Conservation (phyloP, 1,139 yeast genomes). For the Tardiomyces blankii region DNA sequence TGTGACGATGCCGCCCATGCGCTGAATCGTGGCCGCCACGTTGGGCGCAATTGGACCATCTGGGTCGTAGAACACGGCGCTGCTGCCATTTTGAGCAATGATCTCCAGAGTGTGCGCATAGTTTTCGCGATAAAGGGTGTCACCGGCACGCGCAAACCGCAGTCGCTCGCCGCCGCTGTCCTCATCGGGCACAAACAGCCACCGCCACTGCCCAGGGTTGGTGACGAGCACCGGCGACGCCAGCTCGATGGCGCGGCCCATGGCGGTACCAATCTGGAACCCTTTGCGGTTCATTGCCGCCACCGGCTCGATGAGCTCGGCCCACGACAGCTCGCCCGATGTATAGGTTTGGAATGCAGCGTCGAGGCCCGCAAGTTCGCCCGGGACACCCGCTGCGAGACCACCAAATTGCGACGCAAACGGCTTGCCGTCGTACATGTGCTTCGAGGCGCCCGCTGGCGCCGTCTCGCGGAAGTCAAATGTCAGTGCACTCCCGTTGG, state of each 20-base stretch:
- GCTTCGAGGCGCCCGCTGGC: conserved; percentile 47
- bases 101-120: conserved; percentile 56
- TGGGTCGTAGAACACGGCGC: conserved; percentile 74
- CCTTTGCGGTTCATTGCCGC: conserved; percentile 57
- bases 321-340: conserved; percentile 63
- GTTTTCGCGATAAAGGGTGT: conserved; percentile 43
- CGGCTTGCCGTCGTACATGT: conserved; percentile 50
- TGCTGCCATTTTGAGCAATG: conserved; percentile 66
- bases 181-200: conserved; percentile 28
- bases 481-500: conserved; percentile 38
- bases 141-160: conserved; percentile 34
- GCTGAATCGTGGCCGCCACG: conserved; percentile 35
- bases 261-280: conserved; percentile 43
- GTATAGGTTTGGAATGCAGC: conserved; percentile 50
- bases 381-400: conserved; percentile 76
- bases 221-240: conserved; percentile 3
- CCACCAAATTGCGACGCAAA: conserved; percentile 65
- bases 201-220: conserved; percentile 14
- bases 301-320: conserved; percentile 65
- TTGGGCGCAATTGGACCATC: conserved; percentile 56
- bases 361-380: conserved; percentile 75
- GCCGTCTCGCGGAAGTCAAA: conserved; percentile 89
- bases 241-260: conserved; percentile 30
- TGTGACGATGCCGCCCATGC: conserved; percentile 52
- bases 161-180: neutral